Percentiles rank a stretch among this genome's conserved stretches.
Evolutionary conservation across 345 rosid genomes (phyloP).

Genomic region (Raphanus sativus): DNA sequence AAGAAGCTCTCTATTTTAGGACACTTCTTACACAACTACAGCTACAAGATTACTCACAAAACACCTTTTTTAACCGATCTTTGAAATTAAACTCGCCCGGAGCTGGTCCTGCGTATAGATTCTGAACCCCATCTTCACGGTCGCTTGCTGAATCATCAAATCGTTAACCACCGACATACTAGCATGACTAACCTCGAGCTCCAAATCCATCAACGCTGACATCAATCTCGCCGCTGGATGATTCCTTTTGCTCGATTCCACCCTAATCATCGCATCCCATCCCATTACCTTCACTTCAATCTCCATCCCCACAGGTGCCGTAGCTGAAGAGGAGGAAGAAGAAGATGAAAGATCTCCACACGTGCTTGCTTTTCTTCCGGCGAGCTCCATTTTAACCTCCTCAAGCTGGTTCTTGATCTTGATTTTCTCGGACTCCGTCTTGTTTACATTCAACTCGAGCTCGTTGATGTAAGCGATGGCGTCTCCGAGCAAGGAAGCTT

Average conservation of each 20-base stretch:
- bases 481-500: too few relatives aligned
- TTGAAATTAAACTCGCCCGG: slow-evolving; percentile 44
- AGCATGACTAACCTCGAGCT: slow-evolving; percentile 88
- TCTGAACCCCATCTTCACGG: not conserved
- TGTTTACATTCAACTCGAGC: slow-evolving; percentile 53
- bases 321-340: not conserved
- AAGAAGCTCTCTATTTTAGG: slow-evolving; percentile 15
- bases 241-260: not conserved
- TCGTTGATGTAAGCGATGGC: too few relatives aligned
- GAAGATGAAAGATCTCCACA: slow-evolving; percentile 15
- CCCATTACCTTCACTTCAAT: slow-evolving; percentile 20
- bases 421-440: slow-evolving; percentile 56
- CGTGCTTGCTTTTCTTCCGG: slow-evolving; percentile 29
- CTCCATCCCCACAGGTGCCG: slow-evolving; percentile 57
- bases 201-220: slow-evolving; percentile 81
- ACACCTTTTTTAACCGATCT: slow-evolving; percentile 46
- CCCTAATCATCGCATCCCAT: not conserved
- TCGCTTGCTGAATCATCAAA: slow-evolving; percentile 49
- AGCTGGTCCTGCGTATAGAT: not conserved
- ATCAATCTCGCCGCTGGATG: not conserved
- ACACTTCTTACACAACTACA: too few relatives aligned
- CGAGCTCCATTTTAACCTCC: slow-evolving; percentile 51
- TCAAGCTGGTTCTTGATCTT: slow-evolving; percentile 69
- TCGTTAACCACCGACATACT: slow-evolving; percentile 91
- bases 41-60: slow-evolving; percentile 27